Base-by-base conservation (phyloP, 2,329 filamentous ascomycete species). In the Aspergillus quadrilineatus region DNA sequence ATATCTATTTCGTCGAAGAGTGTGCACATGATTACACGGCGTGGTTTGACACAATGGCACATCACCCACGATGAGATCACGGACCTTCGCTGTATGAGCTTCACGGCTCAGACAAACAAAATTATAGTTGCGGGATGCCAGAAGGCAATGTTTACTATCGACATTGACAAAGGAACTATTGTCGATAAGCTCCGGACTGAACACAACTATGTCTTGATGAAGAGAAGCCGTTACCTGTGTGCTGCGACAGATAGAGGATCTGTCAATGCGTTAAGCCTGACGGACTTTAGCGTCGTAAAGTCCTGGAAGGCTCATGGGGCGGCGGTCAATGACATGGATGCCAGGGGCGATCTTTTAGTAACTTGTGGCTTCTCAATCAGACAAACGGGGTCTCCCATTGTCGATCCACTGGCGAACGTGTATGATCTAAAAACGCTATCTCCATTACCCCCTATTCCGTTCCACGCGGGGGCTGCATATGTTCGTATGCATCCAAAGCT, bases 401-500 rank as follows among this genome's bases (percentile, higher is more conserved):
- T 95, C 34, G 94, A 99, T 69, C 90, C 92, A 0, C 87, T 97
- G 57, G 90, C 96, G 57, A 96, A 97, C 65, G 92, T 97, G 34
- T 97, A 96, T 69, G 93, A 97, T 69, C 81, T 99, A 46, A 96
- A 96, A 75, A 94, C 91, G 45, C 84, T 97, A 77, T 84, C 85
- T 15, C 91, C 92, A 22, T 85, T 97, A 69, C 89, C 91, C 4
- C 94, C 94, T 0, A 93, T 99, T 42, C 90, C 94, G 0, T 99
- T 88, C 58, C 93, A 94, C 56, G 89, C 92, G 2, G 92, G 94
- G 8, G 94, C 93, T 37, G 93, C 94, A 36, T 96, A 92, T 77
- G 92, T 97, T 42, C 87, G 94, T 57, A 94, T 99, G 89, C 94
- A 99, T 72, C 94, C 95, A 1, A 88, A 92, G 66, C 89, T 99